These are phyloP conservation scores for Theobroma cacao DNA, from an alignment of 345 rosid species.

Conservation along the genomic window DNA sequence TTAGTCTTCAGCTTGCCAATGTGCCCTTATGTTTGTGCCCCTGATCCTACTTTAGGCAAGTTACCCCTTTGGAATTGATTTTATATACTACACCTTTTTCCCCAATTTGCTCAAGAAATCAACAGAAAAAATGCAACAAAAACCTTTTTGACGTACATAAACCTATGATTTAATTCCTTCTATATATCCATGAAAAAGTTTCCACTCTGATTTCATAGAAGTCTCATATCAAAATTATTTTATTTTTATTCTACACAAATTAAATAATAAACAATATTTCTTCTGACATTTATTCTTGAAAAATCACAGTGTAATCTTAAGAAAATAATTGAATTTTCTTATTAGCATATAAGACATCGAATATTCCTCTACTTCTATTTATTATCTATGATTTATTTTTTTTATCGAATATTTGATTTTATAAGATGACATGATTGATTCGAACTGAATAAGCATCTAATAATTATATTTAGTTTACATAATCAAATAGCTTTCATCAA, in stretches of 20 bases:
- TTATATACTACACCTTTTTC: background rate
- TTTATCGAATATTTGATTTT: background rate
- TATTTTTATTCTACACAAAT: too few relatives aligned
- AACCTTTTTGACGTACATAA: background rate
- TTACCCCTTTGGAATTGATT: background rate
- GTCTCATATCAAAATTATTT: too few relatives aligned
- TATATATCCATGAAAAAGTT: background rate
- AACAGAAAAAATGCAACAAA: background rate
- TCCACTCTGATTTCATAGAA: too few relatives aligned
- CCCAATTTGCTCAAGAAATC: background rate
- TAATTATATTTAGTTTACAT: background rate
- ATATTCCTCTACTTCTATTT: background rate
- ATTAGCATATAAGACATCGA: background rate
- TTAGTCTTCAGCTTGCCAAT: background rate
- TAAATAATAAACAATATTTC: too few relatives aligned
- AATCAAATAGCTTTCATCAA: background rate
- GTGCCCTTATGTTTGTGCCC: background rate
- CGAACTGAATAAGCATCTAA: constrained; percentile 5
- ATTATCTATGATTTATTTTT: background rate
- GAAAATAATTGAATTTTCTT: background rate
- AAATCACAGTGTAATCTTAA: too few relatives aligned
- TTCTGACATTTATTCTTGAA: background rate
- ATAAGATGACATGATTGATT: constrained; percentile 2
- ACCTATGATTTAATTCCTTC: background rate
- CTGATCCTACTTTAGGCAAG: background rate